Evolutionary conservation across 2,329 filamentous ascomycete genomes (phyloP), one percentile per base, ranked within the genome.

Genomic region (Waltergamsia citrina): DNA sequence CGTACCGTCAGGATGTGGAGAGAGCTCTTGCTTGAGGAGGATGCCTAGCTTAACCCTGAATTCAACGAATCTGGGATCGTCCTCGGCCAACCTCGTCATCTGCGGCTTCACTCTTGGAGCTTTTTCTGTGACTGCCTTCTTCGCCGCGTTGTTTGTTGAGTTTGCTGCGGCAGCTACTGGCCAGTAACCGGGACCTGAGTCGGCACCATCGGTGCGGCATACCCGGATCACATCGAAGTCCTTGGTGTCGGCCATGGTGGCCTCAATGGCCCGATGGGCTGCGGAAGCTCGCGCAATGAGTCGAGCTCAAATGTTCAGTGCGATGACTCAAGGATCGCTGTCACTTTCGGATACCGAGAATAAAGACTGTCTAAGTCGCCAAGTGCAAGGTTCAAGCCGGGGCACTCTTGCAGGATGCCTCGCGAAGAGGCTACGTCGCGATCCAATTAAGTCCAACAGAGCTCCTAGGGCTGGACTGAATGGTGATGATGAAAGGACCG

Each of bases 41-140:
- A 65, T 63, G 2, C 62, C 62, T 23, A 65, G 41, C 46, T 66
- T 66, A 33, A 66, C 52, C 30, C 55, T 54, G 62, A 61, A 66
- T 32, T 66, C 62, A 15, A 58, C 47, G 34, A 63, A 63, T 14
- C 62, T 52, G 8, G 61, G 57, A 29, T 66, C 62, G 19, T 63
- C 56, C 29, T 63, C 59, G 3, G 55, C 41, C n/a, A 66, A 39
- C 7, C 62, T 53, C 10, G 54, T 43, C 62, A 65, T 64, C 34
- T 63, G 60, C 19, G 61, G 58, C 33, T 64, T 65, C 3, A 47
- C 46, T 33, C 61, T 52, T 2, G 60, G 54, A 8, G 42, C 40
- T 42, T 60, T 62, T 26, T 62, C 60, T 7, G 36, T 27, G 6
- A 42, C 30, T 6, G 52, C 38, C 41, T 60, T 59, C 38, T 65